Evolutionary conservation across 345 rosid genomes (phyloP), one percentile per base, ranked within the genome.

Genomic region (Stellera chamaejasme): DNA sequence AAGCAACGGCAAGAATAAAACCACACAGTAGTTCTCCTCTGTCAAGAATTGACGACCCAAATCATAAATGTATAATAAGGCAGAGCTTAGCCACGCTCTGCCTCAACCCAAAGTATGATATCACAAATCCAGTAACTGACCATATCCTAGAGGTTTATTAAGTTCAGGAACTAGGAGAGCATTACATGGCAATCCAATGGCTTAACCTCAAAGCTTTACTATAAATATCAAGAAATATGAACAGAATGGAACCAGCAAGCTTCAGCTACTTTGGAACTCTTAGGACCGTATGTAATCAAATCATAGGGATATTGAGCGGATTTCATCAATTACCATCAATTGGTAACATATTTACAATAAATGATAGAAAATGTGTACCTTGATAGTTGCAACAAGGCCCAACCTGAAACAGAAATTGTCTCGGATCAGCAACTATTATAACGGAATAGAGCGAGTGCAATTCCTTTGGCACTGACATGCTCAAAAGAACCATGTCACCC

Each of bases 371-470:
- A n/a, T 7, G 2, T 3, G 39, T 32, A 32, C 52, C 52, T 49
- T 49, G 23, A 49, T 49, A 27, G 52, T 49, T 49, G 52, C 27
- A 49, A 49, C 52, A 19, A 49, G 52, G 6, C 52, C 52, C 52
- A 49, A 49, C 52, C 52, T 49, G 52, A 49, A 49, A 49, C 7
- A 3, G 19, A 1, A 14, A 47, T 47, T 13, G 3, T 13, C 50
- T 13, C 50, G 10, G 3, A 47, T 47, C 15, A 13, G 50, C 1
- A 3, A 13, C 19, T 47, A 2, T 16, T 16, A 13, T 47, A 47
- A 47, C 3, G 9, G 19, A 47, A 47, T 13, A 10, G 9, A 47
- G 19, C 6, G 10, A 47, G 9, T 32, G 9, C 5, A 32, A 32
- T 8, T 32, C 39, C 4, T 32, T 32, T 19, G 23, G 39, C 39